Conservation (phyloP, 2,329 filamentous ascomycete species). For the Epichloe brachyelytri region DNA sequence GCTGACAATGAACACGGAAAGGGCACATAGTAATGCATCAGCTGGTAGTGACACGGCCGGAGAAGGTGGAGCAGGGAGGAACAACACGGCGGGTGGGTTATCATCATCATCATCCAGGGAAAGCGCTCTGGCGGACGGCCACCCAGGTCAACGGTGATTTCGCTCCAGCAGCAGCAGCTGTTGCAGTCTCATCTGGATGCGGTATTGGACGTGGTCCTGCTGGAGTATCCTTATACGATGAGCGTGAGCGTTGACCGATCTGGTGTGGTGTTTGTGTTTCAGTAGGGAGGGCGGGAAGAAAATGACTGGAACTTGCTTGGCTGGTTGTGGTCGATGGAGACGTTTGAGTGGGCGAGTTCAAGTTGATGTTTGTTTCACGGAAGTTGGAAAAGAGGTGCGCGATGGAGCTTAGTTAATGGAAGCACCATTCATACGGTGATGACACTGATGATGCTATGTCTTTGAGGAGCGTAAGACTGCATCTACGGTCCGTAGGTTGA, state of each 20-base stretch:
- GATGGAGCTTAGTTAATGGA: no score
- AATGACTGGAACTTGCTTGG: no score
- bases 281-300: conserved; percentile 17
- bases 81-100: no score
- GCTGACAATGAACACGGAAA: conserved; percentile 55
- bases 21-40: conserved; percentile 29
- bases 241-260: conserved; percentile 80
- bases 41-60: conserved; percentile 7
- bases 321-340: no score
- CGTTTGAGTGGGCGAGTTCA: no score
- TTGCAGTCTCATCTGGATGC: conserved; percentile 78
- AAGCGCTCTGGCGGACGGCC: conserved; percentile 28
- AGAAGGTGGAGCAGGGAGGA: neutral
- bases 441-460: no score
- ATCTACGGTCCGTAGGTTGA: no score
- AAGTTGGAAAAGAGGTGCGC: no score
- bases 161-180: conserved; percentile 73
- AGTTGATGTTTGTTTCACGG: no score
- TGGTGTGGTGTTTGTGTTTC: conserved; percentile 78
- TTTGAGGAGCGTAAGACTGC: no score
- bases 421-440: no score
- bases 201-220: conserved; percentile 73
- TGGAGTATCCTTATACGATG: conserved; percentile 88
- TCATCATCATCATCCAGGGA: conserved; percentile 13
- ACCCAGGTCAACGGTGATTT: conserved; percentile 72